A percentile compares a stretch with the other conserved stretches of the same genome.
These are phyloP conservation scores for Sporothrix pseudoabietina DNA, from an alignment of 2,329 filamentous ascomycete species.

Conservation along the genomic window DNA sequence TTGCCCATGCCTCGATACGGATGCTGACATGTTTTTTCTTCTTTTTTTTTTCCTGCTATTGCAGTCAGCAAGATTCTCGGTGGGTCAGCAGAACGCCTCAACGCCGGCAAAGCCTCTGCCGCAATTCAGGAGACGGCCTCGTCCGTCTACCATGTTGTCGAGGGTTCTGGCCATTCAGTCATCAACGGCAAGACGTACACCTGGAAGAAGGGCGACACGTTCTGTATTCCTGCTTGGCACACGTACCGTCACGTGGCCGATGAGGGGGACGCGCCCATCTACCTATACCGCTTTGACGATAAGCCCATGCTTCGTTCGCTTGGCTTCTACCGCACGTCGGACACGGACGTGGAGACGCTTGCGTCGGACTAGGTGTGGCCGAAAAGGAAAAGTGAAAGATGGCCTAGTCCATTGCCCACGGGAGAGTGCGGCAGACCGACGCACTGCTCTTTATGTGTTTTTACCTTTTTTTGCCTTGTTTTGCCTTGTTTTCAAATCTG, in stretches of 20 bases:
- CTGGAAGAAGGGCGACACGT: constrained; percentile 57
- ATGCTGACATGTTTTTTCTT: neutral
- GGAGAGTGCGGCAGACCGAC: too few species aligned
- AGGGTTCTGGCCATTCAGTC: constrained; percentile 47
- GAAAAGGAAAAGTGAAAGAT: neutral
- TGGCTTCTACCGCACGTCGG: constrained; percentile 52
- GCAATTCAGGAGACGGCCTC: constrained; percentile 53
- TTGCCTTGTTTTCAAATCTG: too few species aligned
- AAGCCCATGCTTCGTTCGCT: constrained; percentile 56
- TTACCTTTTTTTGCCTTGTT: too few species aligned
- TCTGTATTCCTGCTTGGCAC: constrained; percentile 57
- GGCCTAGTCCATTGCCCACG: too few species aligned
- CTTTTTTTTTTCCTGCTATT: neutral
- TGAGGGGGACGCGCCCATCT: constrained; percentile 41
- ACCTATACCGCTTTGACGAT: constrained; percentile 58
- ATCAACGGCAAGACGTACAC: constrained; percentile 45
- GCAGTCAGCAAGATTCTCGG: constrained; percentile 52
- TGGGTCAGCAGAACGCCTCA: constrained; percentile 50
- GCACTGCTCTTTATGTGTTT: too few species aligned
- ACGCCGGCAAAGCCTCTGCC: constrained; percentile 43
- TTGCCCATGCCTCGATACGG: too few species aligned
- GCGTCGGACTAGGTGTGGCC: constrained; percentile 37
- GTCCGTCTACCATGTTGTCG: constrained; percentile 56
- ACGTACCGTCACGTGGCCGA: constrained; percentile 51
- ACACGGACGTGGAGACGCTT: constrained; percentile 46